phyloP scores from a whole-genome alignment of 2,329 filamentous ascomycete species.

The Teratosphaeria gauchensis region DNA sequence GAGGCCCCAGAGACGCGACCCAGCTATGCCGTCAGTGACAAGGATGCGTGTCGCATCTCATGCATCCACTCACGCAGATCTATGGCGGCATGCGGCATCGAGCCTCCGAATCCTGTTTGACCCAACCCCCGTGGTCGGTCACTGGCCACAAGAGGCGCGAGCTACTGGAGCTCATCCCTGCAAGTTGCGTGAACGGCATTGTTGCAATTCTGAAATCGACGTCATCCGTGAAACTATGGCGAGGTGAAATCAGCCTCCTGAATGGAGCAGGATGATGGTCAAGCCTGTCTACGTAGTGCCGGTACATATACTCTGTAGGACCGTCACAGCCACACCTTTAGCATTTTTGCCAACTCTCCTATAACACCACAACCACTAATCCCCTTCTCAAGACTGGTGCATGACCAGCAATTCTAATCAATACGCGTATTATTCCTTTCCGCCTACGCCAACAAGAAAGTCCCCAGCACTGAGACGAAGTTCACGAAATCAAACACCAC shows the following conservation, averaged over 20 bases:
- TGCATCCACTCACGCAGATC: slow-evolving; percentile 2
- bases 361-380: not conserved
- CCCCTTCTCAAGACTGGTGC: slow-evolving; percentile 14
- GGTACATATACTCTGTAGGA: slow-evolving; percentile 4
- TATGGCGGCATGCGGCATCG: slow-evolving; percentile 8
- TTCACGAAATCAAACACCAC: slow-evolving; percentile 6
- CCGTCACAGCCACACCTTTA: slow-evolving; percentile 7
- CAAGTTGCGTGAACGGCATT: slow-evolving; percentile 2
- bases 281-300: not conserved
- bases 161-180: slow-evolving; percentile 11
- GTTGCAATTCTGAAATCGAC: slow-evolving; percentile 1
- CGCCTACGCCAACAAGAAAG: slow-evolving; percentile 38
- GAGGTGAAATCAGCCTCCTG: slow-evolving; percentile 3
- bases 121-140: slow-evolving; percentile 7
- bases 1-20: not conserved
- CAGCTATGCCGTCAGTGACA: slow-evolving; percentile 8
- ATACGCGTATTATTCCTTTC: slow-evolving; percentile 45
- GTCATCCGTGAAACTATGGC: slow-evolving; percentile 6
- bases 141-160: slow-evolving; percentile 21
- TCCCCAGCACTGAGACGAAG: slow-evolving; percentile 20
- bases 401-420: slow-evolving; percentile 40
- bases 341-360: not conserved
- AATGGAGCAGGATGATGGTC: not conserved
- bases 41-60: slow-evolving; percentile 1
- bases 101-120: slow-evolving; percentile 11